Conservation (phyloP, 2,329 filamentous ascomycete genomes). For the Plectosphaerella plurivora region DNA sequence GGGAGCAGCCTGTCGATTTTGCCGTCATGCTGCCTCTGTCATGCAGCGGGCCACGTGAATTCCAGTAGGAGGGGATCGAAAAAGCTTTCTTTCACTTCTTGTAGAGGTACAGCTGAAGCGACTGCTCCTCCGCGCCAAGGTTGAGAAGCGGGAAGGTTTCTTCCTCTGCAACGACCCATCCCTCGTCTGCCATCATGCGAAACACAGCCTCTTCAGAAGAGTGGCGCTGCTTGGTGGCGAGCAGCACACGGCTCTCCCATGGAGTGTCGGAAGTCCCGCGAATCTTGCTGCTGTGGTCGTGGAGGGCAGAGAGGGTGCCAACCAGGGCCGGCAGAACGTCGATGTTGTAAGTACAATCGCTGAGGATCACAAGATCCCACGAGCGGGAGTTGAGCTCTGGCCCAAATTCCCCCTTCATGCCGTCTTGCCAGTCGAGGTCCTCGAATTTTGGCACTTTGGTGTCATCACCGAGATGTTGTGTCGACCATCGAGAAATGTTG, state of each 20-base stretch:
- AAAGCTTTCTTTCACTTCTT: constrained; percentile 21
- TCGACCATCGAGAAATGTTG: constrained; percentile 35
- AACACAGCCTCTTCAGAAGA: constrained; percentile 46
- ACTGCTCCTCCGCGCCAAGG: constrained; percentile 36
- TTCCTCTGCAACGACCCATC: constrained; percentile 39
- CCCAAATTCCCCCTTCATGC: constrained; percentile 38
- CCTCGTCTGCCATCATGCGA: constrained; percentile 35
- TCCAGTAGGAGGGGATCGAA: too few species aligned
- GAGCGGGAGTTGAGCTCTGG: constrained; percentile 26
- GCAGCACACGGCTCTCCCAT: constrained; percentile 36
- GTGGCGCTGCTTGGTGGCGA: constrained; percentile 54
- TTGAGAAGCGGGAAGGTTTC: constrained; percentile 40
- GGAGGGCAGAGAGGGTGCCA: constrained; percentile 46
- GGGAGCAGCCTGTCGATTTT: too few species aligned
- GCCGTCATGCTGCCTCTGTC: too few species aligned
- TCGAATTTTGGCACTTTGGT: constrained; percentile 34
- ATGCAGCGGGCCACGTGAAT: too few species aligned
- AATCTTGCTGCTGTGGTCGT: constrained; percentile 25
- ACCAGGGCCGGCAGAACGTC: constrained; percentile 51
- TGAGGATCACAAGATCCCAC: constrained; percentile 53
- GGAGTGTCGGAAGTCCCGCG: too few species aligned
- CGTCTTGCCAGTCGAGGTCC: constrained; percentile 54
- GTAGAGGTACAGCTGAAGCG: constrained; percentile 50
- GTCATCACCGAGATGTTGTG: neutral
- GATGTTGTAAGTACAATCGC: constrained; percentile 59